A percentile compares a stretch with the other conserved stretches of the same genome.
Evolutionary conservation across 2,329 filamentous ascomycete species (phyloP).

Genomic region (Aspergillus sp.): DNA sequence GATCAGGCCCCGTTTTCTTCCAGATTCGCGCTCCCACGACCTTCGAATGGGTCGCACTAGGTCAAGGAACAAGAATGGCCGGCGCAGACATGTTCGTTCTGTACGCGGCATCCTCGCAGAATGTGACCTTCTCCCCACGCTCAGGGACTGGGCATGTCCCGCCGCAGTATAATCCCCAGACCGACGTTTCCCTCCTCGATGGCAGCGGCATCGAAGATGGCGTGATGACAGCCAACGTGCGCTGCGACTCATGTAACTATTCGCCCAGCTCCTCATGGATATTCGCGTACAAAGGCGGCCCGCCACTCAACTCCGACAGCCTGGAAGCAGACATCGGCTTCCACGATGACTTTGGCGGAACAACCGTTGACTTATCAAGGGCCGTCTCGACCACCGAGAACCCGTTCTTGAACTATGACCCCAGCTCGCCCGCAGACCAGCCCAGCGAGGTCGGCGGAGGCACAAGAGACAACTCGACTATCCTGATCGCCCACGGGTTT

Average conservation of each 20-base stretch:
- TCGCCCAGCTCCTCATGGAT: conserved; percentile 32
- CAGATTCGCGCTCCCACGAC: conserved; percentile 56
- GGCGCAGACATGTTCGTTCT: conserved; percentile 66
- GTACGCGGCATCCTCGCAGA: conserved; percentile 56
- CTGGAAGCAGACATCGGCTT: conserved; percentile 23
- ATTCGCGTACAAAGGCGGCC: conserved; percentile 33
- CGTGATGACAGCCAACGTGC: conserved; percentile 65
- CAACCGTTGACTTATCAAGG: conserved; percentile 27
- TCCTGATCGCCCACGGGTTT: conserved; percentile 28
- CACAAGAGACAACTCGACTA: not conserved
- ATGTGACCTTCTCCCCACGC: conserved; percentile 66
- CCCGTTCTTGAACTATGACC: conserved; percentile 28
- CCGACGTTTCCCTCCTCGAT: conserved; percentile 58
- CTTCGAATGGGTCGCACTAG: conserved; percentile 60
- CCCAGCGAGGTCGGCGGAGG: not conserved
- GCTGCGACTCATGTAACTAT: conserved; percentile 34
- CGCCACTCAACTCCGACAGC: conserved; percentile 27
- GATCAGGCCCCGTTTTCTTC: conserved; percentile 63
- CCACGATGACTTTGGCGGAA: conserved; percentile 31
- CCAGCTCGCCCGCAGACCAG: conserved; percentile 9
- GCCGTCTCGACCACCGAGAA: conserved; percentile 25
- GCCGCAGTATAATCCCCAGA: conserved; percentile 53
- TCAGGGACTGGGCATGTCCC: conserved; percentile 52
- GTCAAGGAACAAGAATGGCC: conserved; percentile 60
- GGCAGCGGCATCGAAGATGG: conserved; percentile 61